These are phyloP conservation scores for Daucus carota DNA, from an alignment of 129 eudicot genomes.

Conservation along the genomic window DH1_v3.0 NC_030385.2:3947501-3948000, in stretches of 20 bases:
- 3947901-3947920: conserved; percentile 30
- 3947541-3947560: no score
- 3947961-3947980: conserved; percentile 24
- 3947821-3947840: neutral
- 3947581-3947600: no score
- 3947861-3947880: conserved; percentile 40
- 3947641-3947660: no score
- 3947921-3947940: conserved; percentile 38
- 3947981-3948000: conserved; percentile 33
- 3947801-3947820: neutral
- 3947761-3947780: neutral
- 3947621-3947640: no score
- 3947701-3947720: neutral
- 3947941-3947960: neutral
- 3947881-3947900: conserved; percentile 30
- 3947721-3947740: neutral
- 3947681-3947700: neutral
- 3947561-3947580: no score
- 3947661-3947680: no score
- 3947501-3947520: no score
- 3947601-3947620: no score
- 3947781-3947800: neutral
- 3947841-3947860: conserved; percentile 19
- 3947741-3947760: neutral
- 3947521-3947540: no score